These are phyloP conservation scores for Bipolaris sorokiniana DNA, from an alignment of 2,329 filamentous ascomycete species.

Conservation along the genomic window DNA sequence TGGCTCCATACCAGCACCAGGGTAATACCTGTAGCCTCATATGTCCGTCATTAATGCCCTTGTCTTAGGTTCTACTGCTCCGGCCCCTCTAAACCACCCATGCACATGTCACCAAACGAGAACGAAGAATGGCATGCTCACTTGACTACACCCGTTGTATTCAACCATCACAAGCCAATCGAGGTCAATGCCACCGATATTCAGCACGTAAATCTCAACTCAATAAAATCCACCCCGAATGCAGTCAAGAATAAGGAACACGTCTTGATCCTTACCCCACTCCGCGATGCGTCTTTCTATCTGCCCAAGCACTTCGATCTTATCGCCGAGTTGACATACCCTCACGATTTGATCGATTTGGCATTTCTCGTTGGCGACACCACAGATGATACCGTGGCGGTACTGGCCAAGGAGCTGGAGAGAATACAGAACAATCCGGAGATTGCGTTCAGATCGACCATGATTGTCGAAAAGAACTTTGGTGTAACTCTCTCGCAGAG, in stretches of 20 bases:
- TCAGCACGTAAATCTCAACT: constrained; percentile 81
- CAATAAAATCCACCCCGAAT: constrained; percentile 78
- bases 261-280: constrained; percentile 87
- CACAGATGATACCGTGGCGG: constrained; percentile 87
- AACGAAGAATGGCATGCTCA: constrained; percentile 88
- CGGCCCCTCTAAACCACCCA: constrained; percentile 92
- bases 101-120: constrained; percentile 93
- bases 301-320: constrained; percentile 93
- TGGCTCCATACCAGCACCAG: not conserved
- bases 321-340: constrained; percentile 86
- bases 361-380: constrained; percentile 94
- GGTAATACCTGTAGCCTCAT: not conserved
- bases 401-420: constrained; percentile 82
- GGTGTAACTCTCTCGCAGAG: constrained; percentile 74
- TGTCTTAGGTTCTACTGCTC: constrained; percentile 88
- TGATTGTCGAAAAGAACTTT: constrained; percentile 92
- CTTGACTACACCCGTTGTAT: constrained; percentile 88
- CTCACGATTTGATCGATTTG: constrained; percentile 92
- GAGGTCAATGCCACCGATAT: constrained; percentile 83
- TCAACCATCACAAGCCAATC: constrained; percentile 91
- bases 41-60: constrained; percentile 28
- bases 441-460: constrained; percentile 82
- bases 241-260: constrained; percentile 82
- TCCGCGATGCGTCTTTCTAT: constrained; percentile 85
- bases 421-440: constrained; percentile 81